Conservation (phyloP, 2,329 filamentous ascomycete species). For the Clonostachys rhizophaga region DNA sequence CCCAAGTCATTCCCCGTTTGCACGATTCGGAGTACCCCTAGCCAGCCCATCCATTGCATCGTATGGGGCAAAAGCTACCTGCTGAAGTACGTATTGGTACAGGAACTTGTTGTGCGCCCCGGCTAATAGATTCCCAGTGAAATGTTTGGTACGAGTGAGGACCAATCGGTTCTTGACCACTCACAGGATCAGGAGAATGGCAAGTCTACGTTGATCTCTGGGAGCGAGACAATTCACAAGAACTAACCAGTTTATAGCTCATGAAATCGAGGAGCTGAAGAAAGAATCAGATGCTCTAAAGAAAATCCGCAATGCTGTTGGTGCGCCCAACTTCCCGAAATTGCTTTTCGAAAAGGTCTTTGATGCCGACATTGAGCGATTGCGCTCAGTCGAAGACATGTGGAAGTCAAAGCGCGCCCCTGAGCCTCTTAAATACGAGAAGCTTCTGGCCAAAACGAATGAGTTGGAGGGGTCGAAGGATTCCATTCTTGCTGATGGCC, state of each 20-base stretch:
- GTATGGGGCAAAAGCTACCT: slow-evolving; percentile 98
- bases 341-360: slow-evolving; percentile 94
- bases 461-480: slow-evolving; percentile 45
- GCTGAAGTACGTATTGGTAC: slow-evolving; percentile 52
- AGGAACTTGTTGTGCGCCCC: slow-evolving; percentile 5
- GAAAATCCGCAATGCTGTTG: slow-evolving; percentile 76
- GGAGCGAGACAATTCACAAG: background rate
- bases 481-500: slow-evolving; percentile 58
- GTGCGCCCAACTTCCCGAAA: slow-evolving; percentile 69
- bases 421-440: slow-evolving; percentile 65
- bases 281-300: slow-evolving; percentile 81
- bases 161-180: slow-evolving; percentile 76
- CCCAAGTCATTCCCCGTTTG: slow-evolving; percentile 95
- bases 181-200: slow-evolving; percentile 78
- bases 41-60: slow-evolving; percentile 96
- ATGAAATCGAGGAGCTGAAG: slow-evolving; percentile 83
- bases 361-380: slow-evolving; percentile 72
- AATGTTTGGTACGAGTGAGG: slow-evolving; percentile 88
- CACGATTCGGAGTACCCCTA: slow-evolving; percentile 94
- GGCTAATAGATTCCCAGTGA: slow-evolving; percentile 38
- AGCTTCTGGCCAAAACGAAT: slow-evolving; percentile 47
- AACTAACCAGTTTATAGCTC: slow-evolving; percentile 25
- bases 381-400: slow-evolving; percentile 90
- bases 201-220: slow-evolving; percentile 18
- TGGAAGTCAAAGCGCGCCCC: slow-evolving; percentile 83